Conservation (phyloP, 306 rosid species). For the Mucuna pruriens region DNA sequence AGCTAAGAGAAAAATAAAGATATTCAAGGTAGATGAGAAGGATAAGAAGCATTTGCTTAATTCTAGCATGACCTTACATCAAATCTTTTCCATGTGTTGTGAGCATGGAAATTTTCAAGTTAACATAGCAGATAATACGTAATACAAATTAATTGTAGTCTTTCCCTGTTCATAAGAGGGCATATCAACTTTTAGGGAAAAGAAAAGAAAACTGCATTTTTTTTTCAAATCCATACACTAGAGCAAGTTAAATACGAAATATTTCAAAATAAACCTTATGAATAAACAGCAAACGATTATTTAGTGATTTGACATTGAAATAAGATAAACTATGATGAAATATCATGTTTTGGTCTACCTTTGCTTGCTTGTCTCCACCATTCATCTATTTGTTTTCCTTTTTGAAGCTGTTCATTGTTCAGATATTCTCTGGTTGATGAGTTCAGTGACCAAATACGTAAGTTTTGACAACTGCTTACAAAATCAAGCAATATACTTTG, state of each 20-base stretch:
- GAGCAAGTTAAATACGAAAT: conserved; percentile 2
- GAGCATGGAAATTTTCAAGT: not conserved
- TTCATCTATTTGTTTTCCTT: conserved; percentile 99
- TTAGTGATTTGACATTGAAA: conserved; percentile 29
- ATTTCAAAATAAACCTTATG: conserved; percentile 2
- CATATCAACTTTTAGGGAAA: conserved; percentile 3
- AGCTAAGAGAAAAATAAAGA: not conserved
- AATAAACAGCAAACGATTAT: conserved; percentile 30
- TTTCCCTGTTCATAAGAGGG: not conserved
- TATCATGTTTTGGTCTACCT: conserved; percentile 58
- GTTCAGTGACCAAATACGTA: conserved; percentile 98
- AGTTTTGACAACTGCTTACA: conserved; percentile 96
- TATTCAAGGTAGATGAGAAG: not conserved
- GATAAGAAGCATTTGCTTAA: not conserved
- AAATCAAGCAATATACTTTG: conserved; percentile 91
- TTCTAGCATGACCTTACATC: not conserved
- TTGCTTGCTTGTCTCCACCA: conserved; percentile 99
- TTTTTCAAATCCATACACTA: not conserved
- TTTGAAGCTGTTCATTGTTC: conserved; percentile 95
- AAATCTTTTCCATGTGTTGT: not conserved
- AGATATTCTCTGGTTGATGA: conserved; percentile 87
- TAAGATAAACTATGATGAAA: conserved; percentile 29
- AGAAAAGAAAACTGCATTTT: not conserved
- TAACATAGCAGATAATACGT: not conserved
- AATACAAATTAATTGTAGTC: not conserved